phyloP scores from a whole-genome alignment of 2,329 filamentous ascomycete species.

The Colletotrichum siamense region DNA sequence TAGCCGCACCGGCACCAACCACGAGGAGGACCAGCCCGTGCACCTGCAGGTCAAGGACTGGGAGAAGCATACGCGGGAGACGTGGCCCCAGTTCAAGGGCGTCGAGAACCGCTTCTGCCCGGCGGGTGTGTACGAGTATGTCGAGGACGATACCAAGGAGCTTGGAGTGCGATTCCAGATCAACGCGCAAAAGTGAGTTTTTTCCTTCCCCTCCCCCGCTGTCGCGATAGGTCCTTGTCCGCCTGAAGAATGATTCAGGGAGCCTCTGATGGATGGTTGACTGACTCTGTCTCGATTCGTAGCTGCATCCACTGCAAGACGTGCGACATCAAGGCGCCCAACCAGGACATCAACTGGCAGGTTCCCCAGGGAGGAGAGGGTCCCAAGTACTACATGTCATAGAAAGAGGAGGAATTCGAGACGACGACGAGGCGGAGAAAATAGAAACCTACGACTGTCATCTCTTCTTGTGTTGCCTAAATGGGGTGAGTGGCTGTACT shows the following conservation, averaged over 20 bases:
- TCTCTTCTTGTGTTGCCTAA: not conserved
- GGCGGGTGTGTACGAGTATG: slow-evolving; percentile 96
- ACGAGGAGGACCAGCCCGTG: slow-evolving; percentile 97
- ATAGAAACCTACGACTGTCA: not conserved
- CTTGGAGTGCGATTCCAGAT: slow-evolving; percentile 96
- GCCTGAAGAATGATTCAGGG: not conserved
- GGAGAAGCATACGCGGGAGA: slow-evolving; percentile 84
- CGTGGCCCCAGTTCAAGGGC: slow-evolving; percentile 89
- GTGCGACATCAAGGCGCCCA: slow-evolving; percentile 97
- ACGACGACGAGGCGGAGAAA: not conserved
- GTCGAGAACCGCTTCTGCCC: slow-evolving; percentile 97
- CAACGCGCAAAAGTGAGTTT: slow-evolving; percentile 91
- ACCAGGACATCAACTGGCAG: slow-evolving; percentile 97
- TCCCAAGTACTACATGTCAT: slow-evolving; percentile 76
- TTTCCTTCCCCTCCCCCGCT: not conserved
- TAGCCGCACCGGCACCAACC: slow-evolving; percentile 93
- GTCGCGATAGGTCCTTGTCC: not conserved
- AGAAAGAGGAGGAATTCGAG: not conserved
- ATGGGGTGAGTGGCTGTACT: not conserved
- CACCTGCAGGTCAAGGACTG: slow-evolving; percentile 95
- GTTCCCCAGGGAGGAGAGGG: slow-evolving; percentile 91
- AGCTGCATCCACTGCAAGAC: slow-evolving; percentile 99
- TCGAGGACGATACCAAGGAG: slow-evolving; percentile 88
- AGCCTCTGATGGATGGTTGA: not conserved
- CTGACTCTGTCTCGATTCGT: slow-evolving; percentile 1